Base-by-base conservation (phyloP, 1,139 yeast species). In the Blastobotrys proliferans region DNA sequence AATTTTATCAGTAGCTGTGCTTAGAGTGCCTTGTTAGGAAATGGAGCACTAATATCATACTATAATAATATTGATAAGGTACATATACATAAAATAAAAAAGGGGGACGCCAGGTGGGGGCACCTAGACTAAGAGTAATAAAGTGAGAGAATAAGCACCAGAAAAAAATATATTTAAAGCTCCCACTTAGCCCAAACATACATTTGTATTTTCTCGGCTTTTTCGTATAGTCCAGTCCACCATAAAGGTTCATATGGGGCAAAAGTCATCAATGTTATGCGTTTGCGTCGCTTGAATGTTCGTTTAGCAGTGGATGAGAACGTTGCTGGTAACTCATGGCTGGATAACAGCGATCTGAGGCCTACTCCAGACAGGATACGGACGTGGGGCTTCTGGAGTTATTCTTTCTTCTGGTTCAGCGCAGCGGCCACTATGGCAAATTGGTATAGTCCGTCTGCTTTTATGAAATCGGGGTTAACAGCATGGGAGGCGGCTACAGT, bases 341-440 rank as follows among this genome's bases (percentile, higher is more conserved):
- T 41, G 24, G 44, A 41, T 38, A 52, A 49, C 37, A 25, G 21
- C 5, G 55, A 52, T 33, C 44, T 53, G 11, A 27, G 53, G n/a
- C 56, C 54, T 3, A 37, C 49, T 3, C 52, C 53, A 13, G 26
- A 20, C 8, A 31, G 33, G 6, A 36, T 47, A 14, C 47, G 55
- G 6, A 52, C 53, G n/a, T 53, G 56, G 56, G 50, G 51, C 13
- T 46, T 42, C 19, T 50, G 50, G 48, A 53, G 54, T 28, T 53
- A 47, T 35, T 39, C 50, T 14, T 38, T 48, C 31, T 51, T 53
- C 35, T 53, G 57, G 57, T 31, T 52, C 27, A 43, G 53, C 6
- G 55, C 57, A 1, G 53, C 55, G 8, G 54, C 55, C 20, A 53
- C 51, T 14, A 39, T 53, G 37, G 76, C 58, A 14, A 56, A 57